These are phyloP conservation scores for Pseudonitzschia delicatissima DNA, from an alignment of 108 stramenopile species.

Conservation along the genomic window DNA sequence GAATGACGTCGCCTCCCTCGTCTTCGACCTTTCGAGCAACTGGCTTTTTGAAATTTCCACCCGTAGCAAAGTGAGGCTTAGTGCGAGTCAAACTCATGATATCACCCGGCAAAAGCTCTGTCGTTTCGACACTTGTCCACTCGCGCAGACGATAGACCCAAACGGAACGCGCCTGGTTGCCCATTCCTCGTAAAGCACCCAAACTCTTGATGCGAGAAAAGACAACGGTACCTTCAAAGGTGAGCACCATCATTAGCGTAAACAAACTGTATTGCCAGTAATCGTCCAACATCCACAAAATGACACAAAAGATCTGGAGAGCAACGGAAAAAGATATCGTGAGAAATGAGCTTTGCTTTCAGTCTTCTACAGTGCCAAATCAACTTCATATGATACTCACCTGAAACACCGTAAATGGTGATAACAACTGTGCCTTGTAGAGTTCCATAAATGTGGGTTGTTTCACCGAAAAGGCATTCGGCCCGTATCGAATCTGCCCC, in stretches of 20 bases:
- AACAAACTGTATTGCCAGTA: constrained; percentile 85
- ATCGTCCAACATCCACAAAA: constrained; percentile 94
- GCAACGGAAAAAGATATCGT: not conserved
- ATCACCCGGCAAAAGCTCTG: constrained; percentile 92
- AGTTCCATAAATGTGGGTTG: constrained; percentile 90
- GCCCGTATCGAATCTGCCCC: constrained; percentile 85
- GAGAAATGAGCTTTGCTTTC: constrained; percentile 1
- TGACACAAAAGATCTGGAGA: constrained; percentile 68
- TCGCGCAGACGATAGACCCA: constrained; percentile 66
- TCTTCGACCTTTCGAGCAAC: constrained; percentile 35
- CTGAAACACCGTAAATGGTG: constrained; percentile 93
- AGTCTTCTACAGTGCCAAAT: not conserved
- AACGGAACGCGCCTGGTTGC: constrained; percentile 66
- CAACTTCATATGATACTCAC: not conserved
- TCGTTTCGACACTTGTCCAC: constrained; percentile 69
- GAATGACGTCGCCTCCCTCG: constrained; percentile 87
- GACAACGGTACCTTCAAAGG: constrained; percentile 92
- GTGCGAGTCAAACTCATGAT: constrained; percentile 80
- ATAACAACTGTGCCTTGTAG: constrained; percentile 92
- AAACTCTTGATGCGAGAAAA: constrained; percentile 78
- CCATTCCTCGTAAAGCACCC: constrained; percentile 72
- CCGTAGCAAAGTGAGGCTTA: constrained; percentile 47
- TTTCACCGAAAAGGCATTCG: constrained; percentile 81
- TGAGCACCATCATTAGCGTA: constrained; percentile 91
- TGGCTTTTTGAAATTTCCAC: not conserved